phyloP scores from a whole-genome alignment of 805 yeast species.

The Huiozyma sinensis region DNA sequence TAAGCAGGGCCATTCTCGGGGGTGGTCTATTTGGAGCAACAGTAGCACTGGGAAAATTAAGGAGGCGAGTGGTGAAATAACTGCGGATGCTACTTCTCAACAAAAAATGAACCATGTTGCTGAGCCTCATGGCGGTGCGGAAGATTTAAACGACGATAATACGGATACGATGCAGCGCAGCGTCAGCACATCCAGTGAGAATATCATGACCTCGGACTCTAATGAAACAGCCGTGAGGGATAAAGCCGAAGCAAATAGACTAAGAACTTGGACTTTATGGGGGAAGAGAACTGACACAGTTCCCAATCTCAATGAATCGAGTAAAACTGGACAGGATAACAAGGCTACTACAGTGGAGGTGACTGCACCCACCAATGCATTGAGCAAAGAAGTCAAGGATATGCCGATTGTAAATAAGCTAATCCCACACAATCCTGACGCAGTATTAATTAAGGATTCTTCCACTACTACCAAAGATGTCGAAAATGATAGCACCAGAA shows the following conservation, averaged over 20 bases:
- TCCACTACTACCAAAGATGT: neutral
- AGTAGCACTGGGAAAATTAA: neutral
- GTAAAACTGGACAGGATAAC: neutral
- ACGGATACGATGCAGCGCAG: neutral
- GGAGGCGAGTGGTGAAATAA: neutral
- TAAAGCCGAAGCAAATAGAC: neutral
- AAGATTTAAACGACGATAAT: neutral
- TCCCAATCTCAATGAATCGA: neutral
- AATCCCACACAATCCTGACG: slow-evolving; percentile 15
- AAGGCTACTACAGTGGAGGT: neutral
- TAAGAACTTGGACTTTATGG: slow-evolving; percentile 9
- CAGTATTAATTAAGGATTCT: slow-evolving; percentile 12
- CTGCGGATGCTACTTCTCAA: too few species aligned
- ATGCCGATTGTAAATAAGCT: slow-evolving; percentile 8
- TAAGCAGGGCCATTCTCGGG: neutral
- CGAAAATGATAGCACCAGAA: neutral
- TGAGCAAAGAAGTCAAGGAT: too few species aligned
- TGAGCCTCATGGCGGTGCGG: neutral
- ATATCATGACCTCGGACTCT: neutral
- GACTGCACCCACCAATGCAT: neutral
- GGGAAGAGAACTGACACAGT: neutral
- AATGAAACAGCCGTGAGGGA: neutral
- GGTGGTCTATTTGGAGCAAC: slow-evolving; percentile 8
- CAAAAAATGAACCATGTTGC: too few species aligned
- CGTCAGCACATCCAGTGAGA: neutral